These are phyloP conservation scores for Podospora pseudopauciseta DNA, from an alignment of 495 filamentous ascomycete species.

Conservation along the genomic window DNA sequence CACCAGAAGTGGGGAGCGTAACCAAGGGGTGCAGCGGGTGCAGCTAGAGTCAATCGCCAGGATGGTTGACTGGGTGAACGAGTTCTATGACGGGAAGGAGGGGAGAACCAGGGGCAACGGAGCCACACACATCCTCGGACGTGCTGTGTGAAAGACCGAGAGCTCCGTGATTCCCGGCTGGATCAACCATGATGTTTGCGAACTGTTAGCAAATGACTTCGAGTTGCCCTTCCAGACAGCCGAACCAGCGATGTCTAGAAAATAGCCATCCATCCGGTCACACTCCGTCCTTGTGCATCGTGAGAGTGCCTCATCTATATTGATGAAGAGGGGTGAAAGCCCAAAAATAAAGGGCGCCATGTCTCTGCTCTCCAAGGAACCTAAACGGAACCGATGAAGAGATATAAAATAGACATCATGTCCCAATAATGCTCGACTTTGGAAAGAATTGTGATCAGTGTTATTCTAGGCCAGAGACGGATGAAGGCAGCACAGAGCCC, in stretches of 20 bases:
- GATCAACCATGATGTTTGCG: background rate
- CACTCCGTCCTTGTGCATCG: background rate
- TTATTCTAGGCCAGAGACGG: background rate
- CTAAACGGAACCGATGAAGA: background rate
- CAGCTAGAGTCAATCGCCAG: background rate
- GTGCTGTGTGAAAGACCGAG: background rate
- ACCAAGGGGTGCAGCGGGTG: background rate
- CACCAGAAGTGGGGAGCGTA: background rate
- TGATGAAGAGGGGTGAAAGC: background rate
- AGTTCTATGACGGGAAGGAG: slow-evolving; percentile 1
- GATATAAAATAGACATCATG: background rate
- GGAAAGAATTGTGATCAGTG: background rate
- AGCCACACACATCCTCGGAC: background rate
- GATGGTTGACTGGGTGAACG: background rate
- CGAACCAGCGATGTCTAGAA: no score
- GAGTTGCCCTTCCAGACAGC: background rate
- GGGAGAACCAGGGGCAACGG: background rate
- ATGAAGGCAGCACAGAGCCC: background rate
- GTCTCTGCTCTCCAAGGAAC: background rate
- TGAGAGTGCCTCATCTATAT: background rate
- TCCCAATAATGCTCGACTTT: background rate
- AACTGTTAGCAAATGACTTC: background rate
- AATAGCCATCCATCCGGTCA: background rate
- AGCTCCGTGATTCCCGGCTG: background rate
- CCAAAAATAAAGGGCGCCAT: background rate